Evolutionary conservation across 345 rosid genomes (phyloP).

Genomic region (Psidium friedrichsthalianum): DNA sequence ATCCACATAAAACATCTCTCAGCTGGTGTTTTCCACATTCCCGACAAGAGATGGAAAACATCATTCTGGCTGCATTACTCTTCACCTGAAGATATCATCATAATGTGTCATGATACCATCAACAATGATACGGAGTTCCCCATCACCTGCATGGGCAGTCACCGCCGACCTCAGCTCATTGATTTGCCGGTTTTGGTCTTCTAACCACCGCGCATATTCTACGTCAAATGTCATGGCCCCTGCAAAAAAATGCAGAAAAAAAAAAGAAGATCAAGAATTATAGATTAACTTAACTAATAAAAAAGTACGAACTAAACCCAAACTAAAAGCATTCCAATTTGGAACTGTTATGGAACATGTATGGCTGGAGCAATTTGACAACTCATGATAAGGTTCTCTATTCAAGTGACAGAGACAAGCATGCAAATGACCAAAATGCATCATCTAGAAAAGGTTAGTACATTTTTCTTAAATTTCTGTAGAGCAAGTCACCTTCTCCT

Average conservation of each 20-base stretch:
- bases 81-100: conserved; percentile 92
- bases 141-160: conserved; percentile 89
- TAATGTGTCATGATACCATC: conserved; percentile 86
- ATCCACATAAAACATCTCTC: conserved; percentile 99
- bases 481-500: not conserved
- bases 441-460: not conserved
- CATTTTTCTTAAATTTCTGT: not conserved
- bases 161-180: conserved; percentile 93
- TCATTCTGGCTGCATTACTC: conserved; percentile 89
- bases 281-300: not conserved
- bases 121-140: conserved; percentile 81
- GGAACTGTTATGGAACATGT: not conserved
- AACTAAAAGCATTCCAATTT: not conserved
- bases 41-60: conserved; percentile 92
- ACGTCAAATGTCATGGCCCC: conserved; percentile 99
- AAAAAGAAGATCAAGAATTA: not conserved
- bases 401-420: not conserved
- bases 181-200: conserved; percentile 74
- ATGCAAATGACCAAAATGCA: not conserved
- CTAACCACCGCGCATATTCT: conserved; percentile 88
- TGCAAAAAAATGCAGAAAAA: conserved; percentile 10
- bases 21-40: conserved; percentile 99
- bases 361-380: not conserved
- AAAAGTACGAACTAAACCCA: not conserved
- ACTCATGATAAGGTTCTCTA: not conserved